Conservation (phyloP, 139 green algal genomes). For the Desmodesmus armatus region DNA sequence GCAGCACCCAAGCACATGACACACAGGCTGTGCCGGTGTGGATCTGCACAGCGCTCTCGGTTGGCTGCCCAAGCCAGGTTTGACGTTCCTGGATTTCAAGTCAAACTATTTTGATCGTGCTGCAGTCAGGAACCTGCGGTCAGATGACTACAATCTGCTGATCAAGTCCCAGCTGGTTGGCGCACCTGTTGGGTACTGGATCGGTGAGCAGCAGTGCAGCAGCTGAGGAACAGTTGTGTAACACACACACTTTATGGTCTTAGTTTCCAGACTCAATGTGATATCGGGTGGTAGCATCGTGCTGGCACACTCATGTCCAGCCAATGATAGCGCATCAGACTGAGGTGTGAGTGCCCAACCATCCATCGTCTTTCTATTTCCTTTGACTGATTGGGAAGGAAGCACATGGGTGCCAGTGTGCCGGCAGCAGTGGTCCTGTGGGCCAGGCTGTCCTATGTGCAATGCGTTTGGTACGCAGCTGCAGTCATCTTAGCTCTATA, state of each 20-base stretch:
- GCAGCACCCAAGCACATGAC: neutral
- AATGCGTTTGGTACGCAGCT: too few species aligned
- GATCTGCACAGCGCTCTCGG: too few species aligned
- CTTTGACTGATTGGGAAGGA: neutral
- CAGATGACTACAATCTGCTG: constrained; percentile 37
- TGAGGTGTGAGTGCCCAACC: too few species aligned
- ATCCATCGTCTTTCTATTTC: too few species aligned
- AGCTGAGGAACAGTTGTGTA: neutral
- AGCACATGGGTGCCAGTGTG: neutral
- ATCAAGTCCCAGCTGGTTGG: neutral
- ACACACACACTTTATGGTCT: neutral
- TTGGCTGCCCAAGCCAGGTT: too few species aligned
- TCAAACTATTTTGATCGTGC: too few species aligned
- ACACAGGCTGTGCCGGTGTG: too few species aligned
- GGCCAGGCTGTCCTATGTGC: neutral
- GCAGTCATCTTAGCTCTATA: neutral
- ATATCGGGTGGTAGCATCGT: too few species aligned
- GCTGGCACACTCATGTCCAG: too few species aligned
- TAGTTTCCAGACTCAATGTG: too few species aligned
- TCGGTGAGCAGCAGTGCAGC: constrained; percentile 30
- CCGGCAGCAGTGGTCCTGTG: neutral
- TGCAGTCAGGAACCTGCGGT: constrained; percentile 20
- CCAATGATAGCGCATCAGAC: too few species aligned
- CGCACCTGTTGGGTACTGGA: constrained; percentile 33
- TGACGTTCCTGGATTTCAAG: too few species aligned